Conservation (phyloP, 495 filamentous ascomycete species). For the Jackrogersella multiformis region DNA sequence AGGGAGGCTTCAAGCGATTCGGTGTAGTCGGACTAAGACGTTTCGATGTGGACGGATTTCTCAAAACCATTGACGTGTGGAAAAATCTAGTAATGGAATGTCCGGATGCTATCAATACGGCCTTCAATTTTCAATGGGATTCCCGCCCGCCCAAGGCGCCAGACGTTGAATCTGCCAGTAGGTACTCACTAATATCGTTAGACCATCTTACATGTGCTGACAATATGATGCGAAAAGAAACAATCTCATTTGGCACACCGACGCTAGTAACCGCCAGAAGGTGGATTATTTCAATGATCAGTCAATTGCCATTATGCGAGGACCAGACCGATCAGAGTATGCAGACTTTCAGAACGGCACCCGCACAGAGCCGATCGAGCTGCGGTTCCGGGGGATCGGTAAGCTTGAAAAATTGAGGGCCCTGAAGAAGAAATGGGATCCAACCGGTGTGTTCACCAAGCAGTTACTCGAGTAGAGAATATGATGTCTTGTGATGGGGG, state of each 20-base stretch:
- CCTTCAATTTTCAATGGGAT: constrained; percentile 2
- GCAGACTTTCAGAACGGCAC: constrained; percentile 12
- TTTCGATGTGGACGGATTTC: background rate
- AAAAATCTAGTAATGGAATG: background rate
- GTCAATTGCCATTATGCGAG: constrained; percentile 5
- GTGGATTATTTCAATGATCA: background rate
- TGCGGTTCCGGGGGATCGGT: constrained; percentile 10
- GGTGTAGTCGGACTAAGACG: background rate
- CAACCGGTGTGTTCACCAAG: constrained; percentile 9
- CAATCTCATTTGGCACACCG: background rate
- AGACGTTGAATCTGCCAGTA: background rate
- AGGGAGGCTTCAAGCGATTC: constrained; percentile 6
- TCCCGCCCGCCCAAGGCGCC: background rate
- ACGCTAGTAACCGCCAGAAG: background rate
- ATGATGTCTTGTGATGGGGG: too few species aligned
- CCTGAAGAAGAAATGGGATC: constrained; percentile 27
- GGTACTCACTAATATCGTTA: background rate
- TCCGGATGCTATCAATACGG: background rate
- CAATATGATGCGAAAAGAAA: background rate
- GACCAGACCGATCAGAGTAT: background rate
- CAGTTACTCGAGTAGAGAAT: constrained; percentile 5
- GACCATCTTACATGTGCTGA: background rate
- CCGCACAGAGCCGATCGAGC: constrained; percentile 19
- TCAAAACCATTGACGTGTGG: background rate
- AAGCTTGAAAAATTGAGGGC: constrained; percentile 4